Conservation (phyloP, 257 asterid species). For the Euphrasia confusa region DNA sequence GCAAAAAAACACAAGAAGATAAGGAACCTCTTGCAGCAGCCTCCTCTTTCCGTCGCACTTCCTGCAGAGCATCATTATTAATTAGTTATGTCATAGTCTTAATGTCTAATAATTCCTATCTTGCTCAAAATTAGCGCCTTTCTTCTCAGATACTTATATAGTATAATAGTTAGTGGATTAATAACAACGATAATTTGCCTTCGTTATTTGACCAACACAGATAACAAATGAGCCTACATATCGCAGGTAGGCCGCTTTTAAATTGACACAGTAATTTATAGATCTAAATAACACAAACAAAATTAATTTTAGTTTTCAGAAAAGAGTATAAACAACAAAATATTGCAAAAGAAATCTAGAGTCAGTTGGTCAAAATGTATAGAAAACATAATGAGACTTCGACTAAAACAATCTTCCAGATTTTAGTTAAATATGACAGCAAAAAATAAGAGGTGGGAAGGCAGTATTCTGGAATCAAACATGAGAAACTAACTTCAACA, state of each 20-base stretch:
- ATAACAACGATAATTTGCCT: slow-evolving; percentile 27
- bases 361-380: slow-evolving; percentile 22
- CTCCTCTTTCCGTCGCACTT: slow-evolving; percentile 66
- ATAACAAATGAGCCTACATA: too few species aligned
- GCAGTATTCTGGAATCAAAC: not conserved
- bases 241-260: too few species aligned
- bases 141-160: not conserved
- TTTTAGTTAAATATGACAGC: not conserved
- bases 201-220: too few species aligned
- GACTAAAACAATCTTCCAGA: not conserved
- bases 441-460: too few species aligned
- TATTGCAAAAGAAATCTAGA: too few species aligned
- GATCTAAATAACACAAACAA: too few species aligned
- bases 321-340: too few species aligned
- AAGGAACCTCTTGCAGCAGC: slow-evolving; percentile 79
- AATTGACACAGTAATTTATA: too few species aligned
- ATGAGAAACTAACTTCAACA: not conserved
- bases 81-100: slow-evolving; percentile 16
- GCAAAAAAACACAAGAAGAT: slow-evolving; percentile 17
- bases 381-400: not conserved
- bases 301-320: too few species aligned
- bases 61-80: slow-evolving; percentile 43
- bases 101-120: not conserved
- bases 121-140: not conserved
- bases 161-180: too few species aligned